phyloP scores from a whole-genome alignment of 805 yeast species.

The Candida khao-thaluensis region DNA sequence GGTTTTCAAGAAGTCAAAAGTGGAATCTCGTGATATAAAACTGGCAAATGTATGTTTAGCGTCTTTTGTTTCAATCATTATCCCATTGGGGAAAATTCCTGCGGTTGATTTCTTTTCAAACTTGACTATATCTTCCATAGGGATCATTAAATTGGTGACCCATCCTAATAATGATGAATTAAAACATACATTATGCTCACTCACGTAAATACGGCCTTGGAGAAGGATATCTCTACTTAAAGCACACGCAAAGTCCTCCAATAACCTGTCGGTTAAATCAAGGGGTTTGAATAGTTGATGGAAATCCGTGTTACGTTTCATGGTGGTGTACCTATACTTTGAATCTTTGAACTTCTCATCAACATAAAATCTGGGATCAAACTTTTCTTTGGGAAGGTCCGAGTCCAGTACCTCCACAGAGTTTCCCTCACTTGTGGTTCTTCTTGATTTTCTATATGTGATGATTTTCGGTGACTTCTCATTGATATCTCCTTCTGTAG shows the following conservation, averaged over 20 bases:
- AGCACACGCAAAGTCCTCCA: slow-evolving; percentile 92
- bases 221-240: slow-evolving; percentile 79
- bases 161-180: slow-evolving; percentile 86
- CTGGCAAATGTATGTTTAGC: slow-evolving; percentile 81
- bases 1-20: slow-evolving; percentile 65
- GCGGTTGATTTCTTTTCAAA: slow-evolving; percentile 85
- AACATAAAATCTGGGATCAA: slow-evolving; percentile 48
- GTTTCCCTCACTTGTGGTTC: slow-evolving; percentile 34
- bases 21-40: slow-evolving; percentile 76
- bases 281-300: slow-evolving; percentile 70
- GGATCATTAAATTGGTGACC: slow-evolving; percentile 77
- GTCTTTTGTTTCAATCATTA: slow-evolving; percentile 62
- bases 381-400: slow-evolving; percentile 18
- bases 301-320: slow-evolving; percentile 67
- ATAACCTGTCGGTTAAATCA: slow-evolving; percentile 64
- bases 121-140: slow-evolving; percentile 64
- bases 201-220: slow-evolving; percentile 83
- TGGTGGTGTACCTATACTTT: slow-evolving; percentile 60
- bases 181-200: slow-evolving; percentile 79
- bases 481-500: slow-evolving; percentile 6
- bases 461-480: slow-evolving; percentile 37
- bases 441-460: slow-evolving; percentile 35
- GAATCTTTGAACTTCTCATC: slow-evolving; percentile 61
- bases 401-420: slow-evolving; percentile 15
- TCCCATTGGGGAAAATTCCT: slow-evolving; percentile 89